These are phyloP conservation scores for Starmera amethionina DNA, from an alignment of 805 yeast genomes.

Conservation along the genomic window DNA sequence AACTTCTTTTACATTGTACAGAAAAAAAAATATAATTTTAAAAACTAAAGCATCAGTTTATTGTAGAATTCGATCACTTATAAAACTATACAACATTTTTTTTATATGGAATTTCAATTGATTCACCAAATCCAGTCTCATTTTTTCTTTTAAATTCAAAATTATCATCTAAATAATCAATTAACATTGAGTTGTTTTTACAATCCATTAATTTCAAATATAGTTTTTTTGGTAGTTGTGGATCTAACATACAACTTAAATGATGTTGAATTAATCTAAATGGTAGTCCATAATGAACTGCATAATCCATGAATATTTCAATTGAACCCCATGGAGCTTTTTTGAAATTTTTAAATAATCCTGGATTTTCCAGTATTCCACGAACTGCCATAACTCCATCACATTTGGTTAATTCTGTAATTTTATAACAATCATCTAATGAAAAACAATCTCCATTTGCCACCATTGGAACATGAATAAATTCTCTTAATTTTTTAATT, in stretches of 20 bases:
- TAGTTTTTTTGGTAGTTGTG: conserved; percentile 33
- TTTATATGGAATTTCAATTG: conserved; percentile 50
- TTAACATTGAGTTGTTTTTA: conserved; percentile 46
- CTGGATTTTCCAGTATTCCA: conserved; percentile 82
- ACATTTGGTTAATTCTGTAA: conserved; percentile 58
- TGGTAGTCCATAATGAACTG: conserved; percentile 75
- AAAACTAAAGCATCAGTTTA: neutral
- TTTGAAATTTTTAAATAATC: conserved; percentile 64
- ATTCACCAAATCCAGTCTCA: conserved; percentile 60
- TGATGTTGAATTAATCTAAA: conserved; percentile 83
- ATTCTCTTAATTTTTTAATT: conserved; percentile 49
- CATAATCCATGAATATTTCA: conserved; percentile 73
- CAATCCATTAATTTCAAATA: conserved; percentile 57
- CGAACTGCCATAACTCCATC: conserved; percentile 96
- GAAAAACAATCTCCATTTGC: conserved; percentile 95
- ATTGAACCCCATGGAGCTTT: conserved; percentile 87
- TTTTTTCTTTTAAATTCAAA: conserved; percentile 59
- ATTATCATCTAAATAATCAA: conserved; percentile 73
- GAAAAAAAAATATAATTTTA: neutral
- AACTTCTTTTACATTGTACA: conserved; percentile 6
- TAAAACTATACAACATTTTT: conserved; percentile 20
- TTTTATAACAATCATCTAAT: conserved; percentile 51
- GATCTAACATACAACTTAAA: conserved; percentile 74
- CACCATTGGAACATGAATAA: conserved; percentile 63
- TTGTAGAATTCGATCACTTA: neutral